These are phyloP conservation scores for Lasiosphaeris hirsuta DNA, from an alignment of 495 filamentous ascomycete species.

Conservation along the genomic window DNA sequence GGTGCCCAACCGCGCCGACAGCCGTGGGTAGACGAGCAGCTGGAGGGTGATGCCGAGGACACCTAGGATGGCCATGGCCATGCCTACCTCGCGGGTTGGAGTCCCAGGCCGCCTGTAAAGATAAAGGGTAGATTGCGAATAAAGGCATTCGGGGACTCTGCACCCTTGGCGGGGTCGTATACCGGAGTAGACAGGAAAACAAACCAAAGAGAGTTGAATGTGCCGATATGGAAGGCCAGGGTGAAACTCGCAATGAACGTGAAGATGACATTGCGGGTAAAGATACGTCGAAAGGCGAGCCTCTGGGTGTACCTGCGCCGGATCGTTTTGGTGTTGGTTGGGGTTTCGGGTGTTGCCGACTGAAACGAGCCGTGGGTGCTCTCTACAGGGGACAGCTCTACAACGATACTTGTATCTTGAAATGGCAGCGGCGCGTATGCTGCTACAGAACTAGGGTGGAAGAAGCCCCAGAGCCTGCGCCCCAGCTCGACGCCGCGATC, in stretches of 20 bases:
- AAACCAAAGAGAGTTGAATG: slow-evolving; percentile 82
- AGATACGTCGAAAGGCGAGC: slow-evolving; percentile 71
- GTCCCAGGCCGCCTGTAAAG: slow-evolving; percentile 79
- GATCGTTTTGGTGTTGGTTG: slow-evolving; percentile 5
- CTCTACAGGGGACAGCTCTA: slow-evolving; percentile 30
- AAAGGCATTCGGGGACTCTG: slow-evolving; percentile 24
- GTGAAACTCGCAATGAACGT: slow-evolving; percentile 67
- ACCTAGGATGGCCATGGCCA: slow-evolving; percentile 76
- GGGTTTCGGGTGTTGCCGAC: slow-evolving; percentile 9
- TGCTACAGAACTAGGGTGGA: slow-evolving; percentile 2
- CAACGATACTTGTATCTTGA: slow-evolving; percentile 13
- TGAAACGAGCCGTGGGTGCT: not conserved
- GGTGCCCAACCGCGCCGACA: slow-evolving; percentile 66
- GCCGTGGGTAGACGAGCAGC: slow-evolving; percentile 68
- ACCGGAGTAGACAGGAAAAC: slow-evolving; percentile 80
- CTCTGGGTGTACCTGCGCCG: slow-evolving; percentile 35
- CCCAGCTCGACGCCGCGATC: slow-evolving; percentile 49
- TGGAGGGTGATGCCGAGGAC: slow-evolving; percentile 74
- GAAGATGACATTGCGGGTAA: slow-evolving; percentile 67
- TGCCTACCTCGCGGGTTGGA: slow-evolving; percentile 72
- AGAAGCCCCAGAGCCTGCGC: slow-evolving; percentile 23
- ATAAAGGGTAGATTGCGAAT: slow-evolving; percentile 58
- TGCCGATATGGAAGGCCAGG: slow-evolving; percentile 73
- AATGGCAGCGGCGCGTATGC: slow-evolving; percentile 19
- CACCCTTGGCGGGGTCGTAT: slow-evolving; percentile 46